Evolutionary conservation across 169 alveolate species (phyloP).

Genomic region (Plasmodium falciparum): DNA sequence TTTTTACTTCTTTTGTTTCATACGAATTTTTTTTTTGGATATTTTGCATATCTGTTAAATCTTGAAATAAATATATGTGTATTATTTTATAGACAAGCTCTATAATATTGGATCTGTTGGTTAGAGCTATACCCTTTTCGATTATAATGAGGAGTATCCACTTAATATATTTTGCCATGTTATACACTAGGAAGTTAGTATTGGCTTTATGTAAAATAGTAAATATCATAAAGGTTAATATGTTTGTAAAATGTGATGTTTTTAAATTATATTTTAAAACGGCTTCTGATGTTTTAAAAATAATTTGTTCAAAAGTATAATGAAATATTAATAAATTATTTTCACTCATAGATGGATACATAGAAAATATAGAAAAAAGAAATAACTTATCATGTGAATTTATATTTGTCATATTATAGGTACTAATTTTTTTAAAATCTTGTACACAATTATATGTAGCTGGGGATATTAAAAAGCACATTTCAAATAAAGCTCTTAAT

Average conservation of each 20-base stretch:
- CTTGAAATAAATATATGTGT: slow-evolving; percentile 63
- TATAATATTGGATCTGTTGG: slow-evolving; percentile 49
- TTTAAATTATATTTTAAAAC: slow-evolving; percentile 77
- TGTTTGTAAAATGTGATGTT: slow-evolving; percentile 76
- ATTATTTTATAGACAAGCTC: slow-evolving; percentile 34
- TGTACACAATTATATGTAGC: slow-evolving; percentile 57
- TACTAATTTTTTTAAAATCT: slow-evolving; percentile 78
- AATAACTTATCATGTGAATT: slow-evolving; percentile 79
- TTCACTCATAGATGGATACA: slow-evolving; percentile 82
- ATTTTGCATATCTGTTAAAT: slow-evolving; percentile 10
- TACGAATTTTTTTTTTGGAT: not conserved
- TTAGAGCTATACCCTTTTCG: slow-evolving; percentile 78
- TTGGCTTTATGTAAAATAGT: slow-evolving; percentile 81
- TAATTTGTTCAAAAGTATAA: slow-evolving; percentile 81
- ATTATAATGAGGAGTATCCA: slow-evolving; percentile 81
- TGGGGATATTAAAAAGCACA: slow-evolving; percentile 81
- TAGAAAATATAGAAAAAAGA: slow-evolving; percentile 74
- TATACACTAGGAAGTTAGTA: slow-evolving; percentile 69
- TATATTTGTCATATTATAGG: slow-evolving; percentile 61
- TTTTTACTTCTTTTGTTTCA: slow-evolving; percentile 41
- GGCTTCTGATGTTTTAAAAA: slow-evolving; percentile 78
- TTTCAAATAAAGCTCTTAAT: slow-evolving; percentile 79
- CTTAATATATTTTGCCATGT: slow-evolving; percentile 80
- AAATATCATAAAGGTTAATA: slow-evolving; percentile 78
- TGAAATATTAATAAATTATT: slow-evolving; percentile 78